Conservation (phyloP, 2,329 filamentous ascomycete genomes). For the Cryphonectria naterciae region DNA sequence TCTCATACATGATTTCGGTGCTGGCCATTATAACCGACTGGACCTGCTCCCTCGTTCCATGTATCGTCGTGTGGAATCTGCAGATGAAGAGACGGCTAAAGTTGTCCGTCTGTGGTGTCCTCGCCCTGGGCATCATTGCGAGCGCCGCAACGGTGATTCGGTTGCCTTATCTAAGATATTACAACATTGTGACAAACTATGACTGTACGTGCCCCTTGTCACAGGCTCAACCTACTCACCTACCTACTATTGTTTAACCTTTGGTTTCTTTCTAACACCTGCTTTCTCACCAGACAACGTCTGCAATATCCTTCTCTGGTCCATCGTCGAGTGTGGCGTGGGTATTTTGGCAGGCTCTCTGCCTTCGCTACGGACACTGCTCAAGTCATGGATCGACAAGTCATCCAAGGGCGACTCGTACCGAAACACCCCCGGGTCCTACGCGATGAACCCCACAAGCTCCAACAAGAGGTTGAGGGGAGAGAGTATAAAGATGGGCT, state of each 20-base stretch:
- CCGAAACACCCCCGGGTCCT: background rate
- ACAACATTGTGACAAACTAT: constrained; percentile 11
- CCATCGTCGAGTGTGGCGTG: constrained; percentile 19
- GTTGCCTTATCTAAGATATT: constrained; percentile 13
- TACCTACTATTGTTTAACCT: background rate
- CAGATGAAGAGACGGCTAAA: constrained; percentile 19
- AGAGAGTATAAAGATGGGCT: constrained; percentile 19
- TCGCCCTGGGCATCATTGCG: constrained; percentile 20
- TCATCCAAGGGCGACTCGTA: constrained; percentile 8
- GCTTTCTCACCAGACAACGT: constrained; percentile 9
- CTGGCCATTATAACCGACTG: constrained; percentile 18
- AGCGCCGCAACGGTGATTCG: constrained; percentile 19
- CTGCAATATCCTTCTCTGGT: constrained; percentile 20
- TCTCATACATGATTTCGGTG: constrained; percentile 12
- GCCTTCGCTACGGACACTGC: constrained; percentile 18
- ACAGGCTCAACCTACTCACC: background rate
- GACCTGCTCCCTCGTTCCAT: constrained; percentile 18
- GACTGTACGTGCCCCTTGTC: constrained; percentile 1
- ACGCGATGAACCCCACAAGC: background rate
- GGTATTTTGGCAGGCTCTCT: constrained; percentile 19
- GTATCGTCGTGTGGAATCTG: constrained; percentile 18
- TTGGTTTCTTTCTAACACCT: background rate
- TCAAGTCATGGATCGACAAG: constrained; percentile 23
- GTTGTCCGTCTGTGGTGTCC: constrained; percentile 18
- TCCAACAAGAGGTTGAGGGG: background rate